Evolutionary conservation across 768 basidiomycete species (phyloP).

Genomic region (Sporobolomyces roseus): DNA sequence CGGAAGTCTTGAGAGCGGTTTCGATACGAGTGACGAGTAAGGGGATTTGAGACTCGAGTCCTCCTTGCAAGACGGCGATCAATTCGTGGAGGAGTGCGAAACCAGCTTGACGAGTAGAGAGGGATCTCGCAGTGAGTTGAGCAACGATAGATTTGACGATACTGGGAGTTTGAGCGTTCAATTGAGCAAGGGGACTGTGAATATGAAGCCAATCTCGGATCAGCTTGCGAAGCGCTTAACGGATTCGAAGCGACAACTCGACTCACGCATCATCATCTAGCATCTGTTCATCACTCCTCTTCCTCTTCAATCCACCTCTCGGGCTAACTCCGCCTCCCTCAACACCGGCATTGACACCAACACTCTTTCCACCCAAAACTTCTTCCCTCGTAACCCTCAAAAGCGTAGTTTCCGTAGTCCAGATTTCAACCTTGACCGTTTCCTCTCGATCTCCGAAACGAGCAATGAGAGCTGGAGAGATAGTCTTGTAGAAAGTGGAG

Average conservation of each 20-base stretch:
- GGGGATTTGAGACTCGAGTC: constrained; percentile 64
- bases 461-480: constrained; percentile 83
- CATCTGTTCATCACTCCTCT: constrained; percentile 62
- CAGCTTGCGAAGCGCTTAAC: not conserved
- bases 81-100: constrained; percentile 73
- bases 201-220: not conserved
- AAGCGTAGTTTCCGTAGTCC: constrained; percentile 75
- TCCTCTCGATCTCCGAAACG: constrained; percentile 93
- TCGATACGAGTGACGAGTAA: constrained; percentile 56
- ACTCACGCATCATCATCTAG: constrained; percentile 59
- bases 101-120: constrained; percentile 76
- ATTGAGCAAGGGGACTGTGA: constrained; percentile 61
- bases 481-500: constrained; percentile 68
- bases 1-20: constrained; percentile 42
- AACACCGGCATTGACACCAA: not conserved
- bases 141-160: constrained; percentile 76
- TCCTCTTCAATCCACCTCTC: constrained; percentile 48
- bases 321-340: constrained; percentile 15
- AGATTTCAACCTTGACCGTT: constrained; percentile 86
- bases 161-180: constrained; percentile 70
- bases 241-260: too few relatives aligned
- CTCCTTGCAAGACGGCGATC: constrained; percentile 76
- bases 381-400: constrained; percentile 72
- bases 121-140: constrained; percentile 77
- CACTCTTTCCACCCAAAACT: not conserved